phyloP scores from a whole-genome alignment of 2,329 filamentous ascomycete genomes.

The Magnaporthiopsis poae region DNA sequence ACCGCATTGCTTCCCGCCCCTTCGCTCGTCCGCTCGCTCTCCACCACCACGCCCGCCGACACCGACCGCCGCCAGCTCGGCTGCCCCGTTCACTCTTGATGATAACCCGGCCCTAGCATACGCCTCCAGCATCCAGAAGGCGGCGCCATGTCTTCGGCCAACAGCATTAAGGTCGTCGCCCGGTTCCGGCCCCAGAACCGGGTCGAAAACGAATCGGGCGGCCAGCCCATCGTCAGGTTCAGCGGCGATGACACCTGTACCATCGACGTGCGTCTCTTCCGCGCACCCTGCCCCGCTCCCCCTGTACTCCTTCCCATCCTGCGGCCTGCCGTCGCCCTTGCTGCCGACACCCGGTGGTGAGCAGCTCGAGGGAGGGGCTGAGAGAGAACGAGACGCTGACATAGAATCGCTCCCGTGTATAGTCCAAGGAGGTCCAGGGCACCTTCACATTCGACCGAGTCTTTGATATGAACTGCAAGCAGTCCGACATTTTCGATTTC shows the following conservation, averaged over 20 bases:
- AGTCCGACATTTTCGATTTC: constrained; percentile 94
- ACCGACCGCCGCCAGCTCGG: constrained; percentile 5
- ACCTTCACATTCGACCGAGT: constrained; percentile 95
- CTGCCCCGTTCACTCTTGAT: constrained; percentile 13
- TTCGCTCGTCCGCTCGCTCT: no score
- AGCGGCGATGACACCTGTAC: constrained; percentile 79
- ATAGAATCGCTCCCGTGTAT: background rate
- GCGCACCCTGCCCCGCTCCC: constrained; percentile 6
- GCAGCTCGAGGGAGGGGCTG: background rate
- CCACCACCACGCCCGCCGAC: no score
- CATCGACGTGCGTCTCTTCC: constrained; percentile 56
- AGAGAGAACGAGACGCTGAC: constrained; percentile 1
- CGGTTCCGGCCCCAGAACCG: constrained; percentile 96
- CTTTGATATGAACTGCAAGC: constrained; percentile 85
- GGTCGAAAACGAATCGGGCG: constrained; percentile 79
- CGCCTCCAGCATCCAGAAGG: constrained; percentile 18
- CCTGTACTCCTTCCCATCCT: background rate
- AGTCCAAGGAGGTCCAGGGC: constrained; percentile 75
- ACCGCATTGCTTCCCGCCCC: no score
- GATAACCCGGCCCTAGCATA: constrained; percentile 14
- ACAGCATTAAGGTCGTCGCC: constrained; percentile 81
- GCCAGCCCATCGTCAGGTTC: constrained; percentile 84
- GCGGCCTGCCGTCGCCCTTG: background rate
- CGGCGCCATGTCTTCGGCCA: constrained; percentile 45
- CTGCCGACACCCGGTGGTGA: no score